Evolutionary conservation across 805 yeast genomes (phyloP), one percentile per base, ranked within the genome.

Genomic region (Lipomyces yamadae): DNA sequence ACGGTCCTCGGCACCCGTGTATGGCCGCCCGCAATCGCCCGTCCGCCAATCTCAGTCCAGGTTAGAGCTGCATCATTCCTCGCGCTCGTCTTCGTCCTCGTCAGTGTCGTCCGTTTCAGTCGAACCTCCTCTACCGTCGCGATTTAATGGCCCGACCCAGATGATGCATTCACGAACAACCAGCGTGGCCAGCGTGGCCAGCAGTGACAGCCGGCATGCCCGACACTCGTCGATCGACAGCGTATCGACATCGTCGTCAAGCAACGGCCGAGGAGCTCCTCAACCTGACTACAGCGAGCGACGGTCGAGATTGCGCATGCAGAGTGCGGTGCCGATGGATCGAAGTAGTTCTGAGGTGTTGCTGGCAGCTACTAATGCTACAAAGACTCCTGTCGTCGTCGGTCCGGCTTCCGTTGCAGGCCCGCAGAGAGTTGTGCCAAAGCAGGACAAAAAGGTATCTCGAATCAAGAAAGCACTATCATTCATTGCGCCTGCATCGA

Each of bases 391-490:
- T 24, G 24, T 24, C 24, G 24, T 24, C 24, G 24, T 24, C 24
- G 24, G 24, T 42, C 18, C 48, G 2, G 48, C 48, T 42, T 24
- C 24, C 48, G 24, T 6, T n/a, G 39, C 39, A 37, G 3, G 8
- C 48, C 48, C 18, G 10, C 10, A 42, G 6, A 6, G 24, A 2
- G 24, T 42, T 42, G 24, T 4, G 34, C 13, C 7, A 11, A 6
- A 58, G 18, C 37, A 13, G 24, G 37, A 45, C 37, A 30, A 45
- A 37, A 58, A 39, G 45, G 58, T 42, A 5, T 54, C 65, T n/a
- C 45, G 63, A 32, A 39, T 66, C 55, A 60, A 55, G 24, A 66
- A 66, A 54, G 63, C 66, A 4, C 18, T 66, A 30, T 66, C 70
- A 35, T 59, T 66, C 34, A 66, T 62, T 39, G 33, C 64, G n/a